A percentile compares a stretch with the other conserved stretches of the same genome.
These are phyloP conservation scores for Glebionis coronaria DNA, from an alignment of 129 eudicot species.

Conservation along the genomic window DNA sequence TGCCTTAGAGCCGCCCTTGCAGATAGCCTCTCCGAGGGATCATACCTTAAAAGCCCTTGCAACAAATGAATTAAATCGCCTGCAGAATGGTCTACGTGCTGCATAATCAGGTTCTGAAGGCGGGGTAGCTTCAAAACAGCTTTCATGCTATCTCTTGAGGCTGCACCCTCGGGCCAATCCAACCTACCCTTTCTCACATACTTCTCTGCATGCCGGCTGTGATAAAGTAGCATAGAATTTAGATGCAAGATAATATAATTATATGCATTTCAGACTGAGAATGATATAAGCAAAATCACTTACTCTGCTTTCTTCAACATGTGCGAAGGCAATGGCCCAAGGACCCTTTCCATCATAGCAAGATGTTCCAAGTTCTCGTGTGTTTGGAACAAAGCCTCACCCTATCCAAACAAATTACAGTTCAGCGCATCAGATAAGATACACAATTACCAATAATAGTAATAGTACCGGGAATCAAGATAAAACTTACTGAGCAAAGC, in stretches of 20 bases:
- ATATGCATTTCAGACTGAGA: not conserved
- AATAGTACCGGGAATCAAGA: no score
- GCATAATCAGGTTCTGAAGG: constrained; percentile 84
- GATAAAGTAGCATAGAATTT: not conserved
- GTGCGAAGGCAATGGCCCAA: constrained; percentile 69
- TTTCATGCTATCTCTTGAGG: constrained; percentile 79
- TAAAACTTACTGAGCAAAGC: constrained; percentile 72
- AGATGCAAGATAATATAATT: not conserved
- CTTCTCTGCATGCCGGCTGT: constrained; percentile 73
- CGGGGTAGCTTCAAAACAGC: constrained; percentile 75
- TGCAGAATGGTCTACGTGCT: constrained; percentile 49
- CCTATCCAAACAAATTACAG: constrained; percentile 34
- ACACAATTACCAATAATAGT: not conserved
- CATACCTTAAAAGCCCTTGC: constrained; percentile 70
- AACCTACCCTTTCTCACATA: constrained; percentile 67
- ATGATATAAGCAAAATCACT: not conserved
- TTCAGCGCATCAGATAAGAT: not conserved
- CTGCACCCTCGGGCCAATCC: constrained; percentile 86
- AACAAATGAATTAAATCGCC: constrained; percentile 75
- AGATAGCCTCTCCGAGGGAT: constrained; percentile 63
- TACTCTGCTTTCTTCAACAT: constrained; percentile 77
- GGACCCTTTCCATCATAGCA: constrained; percentile 93
- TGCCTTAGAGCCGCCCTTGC: constrained; percentile 79
- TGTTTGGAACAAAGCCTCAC: constrained; percentile 89
- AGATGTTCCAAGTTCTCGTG: constrained; percentile 95